phyloP scores from a whole-genome alignment of 345 rosid species.

The Salix exigua region DNA sequence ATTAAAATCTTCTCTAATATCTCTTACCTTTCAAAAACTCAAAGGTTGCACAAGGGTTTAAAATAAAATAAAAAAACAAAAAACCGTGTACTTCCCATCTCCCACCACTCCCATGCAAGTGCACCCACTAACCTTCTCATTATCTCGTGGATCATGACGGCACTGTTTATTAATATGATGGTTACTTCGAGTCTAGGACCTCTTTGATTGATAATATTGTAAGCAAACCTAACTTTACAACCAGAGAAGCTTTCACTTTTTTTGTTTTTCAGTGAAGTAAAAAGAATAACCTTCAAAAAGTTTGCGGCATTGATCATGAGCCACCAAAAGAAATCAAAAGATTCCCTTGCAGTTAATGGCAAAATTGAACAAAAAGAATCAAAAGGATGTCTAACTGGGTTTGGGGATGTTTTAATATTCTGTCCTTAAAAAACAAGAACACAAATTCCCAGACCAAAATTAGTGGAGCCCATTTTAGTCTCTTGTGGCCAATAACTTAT shows the following conservation, averaged over 20 bases:
- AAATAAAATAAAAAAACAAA: neutral
- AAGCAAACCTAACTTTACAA: slow-evolving; percentile 14
- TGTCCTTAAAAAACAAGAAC: no score
- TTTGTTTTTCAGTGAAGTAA: neutral
- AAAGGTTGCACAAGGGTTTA: neutral
- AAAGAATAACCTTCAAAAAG: slow-evolving; percentile 1
- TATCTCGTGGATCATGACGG: neutral
- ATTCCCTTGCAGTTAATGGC: slow-evolving; percentile 9
- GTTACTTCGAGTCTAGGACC: neutral
- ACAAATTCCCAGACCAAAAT: no score
- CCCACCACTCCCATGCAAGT: neutral
- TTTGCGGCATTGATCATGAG: neutral
- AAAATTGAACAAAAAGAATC: no score
- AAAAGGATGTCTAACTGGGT: no score
- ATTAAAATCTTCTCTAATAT: neutral
- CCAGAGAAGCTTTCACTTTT: neutral
- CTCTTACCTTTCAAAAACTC: neutral
- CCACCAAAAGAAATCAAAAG: slow-evolving; percentile 7
- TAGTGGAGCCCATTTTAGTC: no score
- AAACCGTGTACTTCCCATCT: neutral
- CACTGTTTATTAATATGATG: slow-evolving; percentile 15
- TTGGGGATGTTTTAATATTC: no score
- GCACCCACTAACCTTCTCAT: slow-evolving; percentile 19
- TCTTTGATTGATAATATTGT: neutral
- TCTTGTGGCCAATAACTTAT: no score